phyloP scores from a whole-genome alignment of 2,329 filamentous ascomycete genomes.

The Botrytis fabae region DNA sequence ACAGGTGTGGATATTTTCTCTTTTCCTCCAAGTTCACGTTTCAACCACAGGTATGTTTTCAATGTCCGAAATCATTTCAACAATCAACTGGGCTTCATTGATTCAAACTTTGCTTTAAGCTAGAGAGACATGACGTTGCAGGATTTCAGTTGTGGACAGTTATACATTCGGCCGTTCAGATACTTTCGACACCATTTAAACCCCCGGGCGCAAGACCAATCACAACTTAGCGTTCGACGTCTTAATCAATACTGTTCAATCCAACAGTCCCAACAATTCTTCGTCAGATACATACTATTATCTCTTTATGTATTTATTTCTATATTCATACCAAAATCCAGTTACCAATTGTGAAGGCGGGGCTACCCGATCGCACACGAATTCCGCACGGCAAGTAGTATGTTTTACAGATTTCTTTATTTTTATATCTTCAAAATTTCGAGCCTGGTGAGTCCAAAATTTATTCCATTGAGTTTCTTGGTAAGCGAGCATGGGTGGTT shows the following conservation, averaged over 20 bases:
- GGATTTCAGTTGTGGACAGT: neutral
- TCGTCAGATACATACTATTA: neutral
- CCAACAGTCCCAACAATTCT: neutral
- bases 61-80: neutral
- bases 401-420: neutral
- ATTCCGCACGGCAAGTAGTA: neutral
- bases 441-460: neutral
- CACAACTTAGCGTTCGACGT: neutral
- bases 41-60: neutral
- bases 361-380: neutral
- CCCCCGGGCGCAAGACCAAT: constrained; percentile 5
- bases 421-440: constrained; percentile 10
- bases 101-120: neutral
- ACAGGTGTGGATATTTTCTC: neutral
- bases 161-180: neutral
- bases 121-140: neutral
- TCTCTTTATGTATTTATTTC: neutral
- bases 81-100: neutral
- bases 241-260: neutral
- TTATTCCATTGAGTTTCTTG: neutral
- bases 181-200: neutral
- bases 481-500: constrained; percentile 11
- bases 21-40: neutral
- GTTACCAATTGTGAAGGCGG: neutral
- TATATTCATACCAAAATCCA: neutral